Percentiles rank a stretch among this genome's conserved stretches.
Evolutionary conservation across 2,329 filamentous ascomycete genomes (phyloP).

Genomic region (Talaromyces funiculosus): DNA sequence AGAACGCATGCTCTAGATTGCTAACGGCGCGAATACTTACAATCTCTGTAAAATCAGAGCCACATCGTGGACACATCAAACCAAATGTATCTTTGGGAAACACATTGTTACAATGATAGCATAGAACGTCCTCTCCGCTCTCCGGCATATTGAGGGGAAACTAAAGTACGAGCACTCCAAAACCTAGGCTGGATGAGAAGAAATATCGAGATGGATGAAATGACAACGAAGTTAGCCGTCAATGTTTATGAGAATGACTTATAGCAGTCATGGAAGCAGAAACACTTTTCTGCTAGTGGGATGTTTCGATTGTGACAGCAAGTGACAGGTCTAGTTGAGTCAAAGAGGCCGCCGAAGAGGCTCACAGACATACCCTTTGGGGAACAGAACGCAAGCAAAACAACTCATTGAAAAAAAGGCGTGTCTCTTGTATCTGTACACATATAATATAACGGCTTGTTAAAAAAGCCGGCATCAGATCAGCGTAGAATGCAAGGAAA

Average conservation of each 20-base stretch:
- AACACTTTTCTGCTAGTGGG: not conserved
- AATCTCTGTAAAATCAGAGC: constrained; percentile 76
- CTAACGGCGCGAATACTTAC: constrained; percentile 43
- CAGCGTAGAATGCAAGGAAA: not conserved
- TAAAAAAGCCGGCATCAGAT: not conserved
- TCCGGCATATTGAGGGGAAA: constrained; percentile 28
- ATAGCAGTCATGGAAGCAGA: not conserved
- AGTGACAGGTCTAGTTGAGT: not conserved
- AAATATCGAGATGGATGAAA: not conserved
- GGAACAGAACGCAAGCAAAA: not conserved
- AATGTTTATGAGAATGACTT: not conserved
- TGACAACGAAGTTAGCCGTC: not conserved
- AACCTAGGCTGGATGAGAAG: not conserved
- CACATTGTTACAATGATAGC: constrained; percentile 73
- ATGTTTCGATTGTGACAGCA: not conserved
- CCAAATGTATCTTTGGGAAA: constrained; percentile 70
- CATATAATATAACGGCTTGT: not conserved
- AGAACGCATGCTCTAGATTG: not conserved
- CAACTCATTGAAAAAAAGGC: not conserved
- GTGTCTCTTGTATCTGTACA: not conserved
- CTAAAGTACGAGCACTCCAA: not conserved
- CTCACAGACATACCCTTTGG: not conserved
- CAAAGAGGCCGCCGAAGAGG: constrained; percentile 5
- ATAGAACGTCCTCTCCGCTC: constrained; percentile 67
- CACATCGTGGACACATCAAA: constrained; percentile 70